phyloP scores from a whole-genome alignment of 2,329 filamentous ascomycete genomes.

The Metarhizium album region DNA sequence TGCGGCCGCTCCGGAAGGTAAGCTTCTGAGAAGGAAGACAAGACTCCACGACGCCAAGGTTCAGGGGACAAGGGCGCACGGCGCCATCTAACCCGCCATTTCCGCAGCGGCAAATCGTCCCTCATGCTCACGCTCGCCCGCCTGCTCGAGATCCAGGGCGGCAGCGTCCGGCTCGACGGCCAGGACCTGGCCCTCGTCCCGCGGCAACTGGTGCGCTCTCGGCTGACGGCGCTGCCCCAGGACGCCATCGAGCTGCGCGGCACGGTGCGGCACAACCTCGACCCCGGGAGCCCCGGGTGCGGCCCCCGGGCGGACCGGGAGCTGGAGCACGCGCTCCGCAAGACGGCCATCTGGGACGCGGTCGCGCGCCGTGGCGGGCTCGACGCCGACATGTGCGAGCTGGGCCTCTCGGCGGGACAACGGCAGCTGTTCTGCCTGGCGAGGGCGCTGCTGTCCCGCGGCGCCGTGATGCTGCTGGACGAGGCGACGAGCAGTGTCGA shows the following conservation, averaged over 20 bases:
- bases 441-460: slow-evolving; percentile 26
- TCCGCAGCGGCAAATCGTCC: slow-evolving; percentile 37
- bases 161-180: slow-evolving; percentile 31
- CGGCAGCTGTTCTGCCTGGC: slow-evolving; percentile 38
- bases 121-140: slow-evolving; percentile 36
- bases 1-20: slow-evolving; percentile 37
- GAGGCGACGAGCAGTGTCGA: slow-evolving; percentile 24
- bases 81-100: too few relatives aligned
- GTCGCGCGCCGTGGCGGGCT: slow-evolving; percentile 28
- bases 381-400: slow-evolving; percentile 19
- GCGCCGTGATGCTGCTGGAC: slow-evolving; percentile 21
- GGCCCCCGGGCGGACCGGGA: slow-evolving; percentile 22
- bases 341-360: slow-evolving; percentile 29
- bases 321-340: slow-evolving; percentile 30
- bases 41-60: too few relatives aligned
- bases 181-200: slow-evolving; percentile 29
- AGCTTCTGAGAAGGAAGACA: neutral
- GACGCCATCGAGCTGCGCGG: slow-evolving; percentile 35
- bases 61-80: too few relatives aligned
- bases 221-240: slow-evolving; percentile 36
- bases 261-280: slow-evolving; percentile 36
- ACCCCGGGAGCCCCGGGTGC: slow-evolving; percentile 21
- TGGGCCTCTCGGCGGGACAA: slow-evolving; percentile 32
- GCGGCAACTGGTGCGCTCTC: slow-evolving; percentile 30
- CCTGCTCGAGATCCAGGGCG: slow-evolving; percentile 30